Conservation (phyloP, 2,329 filamentous ascomycete genomes). For the Phialocephala sp. region DNA sequence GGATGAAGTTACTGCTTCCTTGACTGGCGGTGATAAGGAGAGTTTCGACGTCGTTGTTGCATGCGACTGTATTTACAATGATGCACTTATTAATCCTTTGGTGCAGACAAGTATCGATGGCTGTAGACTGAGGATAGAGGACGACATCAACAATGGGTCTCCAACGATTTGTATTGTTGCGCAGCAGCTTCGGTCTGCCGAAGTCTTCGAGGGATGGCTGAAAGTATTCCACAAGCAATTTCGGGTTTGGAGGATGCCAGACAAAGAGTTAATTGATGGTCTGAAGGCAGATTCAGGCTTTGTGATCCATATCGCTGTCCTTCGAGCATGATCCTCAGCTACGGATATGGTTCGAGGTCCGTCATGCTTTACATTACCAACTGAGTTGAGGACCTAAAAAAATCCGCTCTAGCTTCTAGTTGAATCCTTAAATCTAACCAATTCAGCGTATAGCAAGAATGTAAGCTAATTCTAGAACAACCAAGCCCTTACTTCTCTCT, state of each 20-base stretch:
- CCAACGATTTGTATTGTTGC: slow-evolving; percentile 81
- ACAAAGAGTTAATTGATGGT: slow-evolving; percentile 61
- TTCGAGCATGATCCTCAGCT: not conserved
- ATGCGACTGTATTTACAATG: slow-evolving; percentile 96
- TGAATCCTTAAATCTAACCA: not conserved
- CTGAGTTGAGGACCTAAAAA: too few relatives aligned
- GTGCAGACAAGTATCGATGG: slow-evolving; percentile 81
- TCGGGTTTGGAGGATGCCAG: slow-evolving; percentile 76
- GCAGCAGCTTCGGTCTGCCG: slow-evolving; percentile 84
- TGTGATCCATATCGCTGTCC: slow-evolving; percentile 77
- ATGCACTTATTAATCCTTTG: slow-evolving; percentile 79
- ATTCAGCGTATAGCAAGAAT: not conserved
- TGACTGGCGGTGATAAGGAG: slow-evolving; percentile 36
- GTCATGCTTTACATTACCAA: too few relatives aligned
- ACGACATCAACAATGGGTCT: slow-evolving; percentile 28
- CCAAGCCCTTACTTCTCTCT: not conserved
- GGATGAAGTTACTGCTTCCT: slow-evolving; percentile 55
- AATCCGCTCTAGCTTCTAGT: not conserved
- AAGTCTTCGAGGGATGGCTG: slow-evolving; percentile 86
- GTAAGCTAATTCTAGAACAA: not conserved
- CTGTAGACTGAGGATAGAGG: slow-evolving; percentile 61
- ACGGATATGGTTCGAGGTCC: too few relatives aligned
- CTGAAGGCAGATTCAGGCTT: slow-evolving; percentile 74
- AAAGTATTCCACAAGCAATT: slow-evolving; percentile 70
- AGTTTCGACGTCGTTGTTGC: slow-evolving; percentile 78